Conservation (phyloP, 305 asterid genomes). For the Rubia balearica region DNA sequence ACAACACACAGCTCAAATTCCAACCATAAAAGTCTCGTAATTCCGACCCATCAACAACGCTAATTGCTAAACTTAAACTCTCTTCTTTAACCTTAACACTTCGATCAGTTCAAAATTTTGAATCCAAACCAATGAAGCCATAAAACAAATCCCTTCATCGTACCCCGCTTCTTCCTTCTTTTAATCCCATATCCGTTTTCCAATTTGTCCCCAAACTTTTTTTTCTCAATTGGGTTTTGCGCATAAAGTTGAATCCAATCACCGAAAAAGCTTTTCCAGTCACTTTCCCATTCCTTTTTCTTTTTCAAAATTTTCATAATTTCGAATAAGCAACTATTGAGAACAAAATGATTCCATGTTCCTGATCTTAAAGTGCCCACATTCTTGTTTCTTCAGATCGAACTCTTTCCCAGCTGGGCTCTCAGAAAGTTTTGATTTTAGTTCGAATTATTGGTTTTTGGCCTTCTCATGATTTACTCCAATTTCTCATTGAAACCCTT, state of each 20-base stretch:
- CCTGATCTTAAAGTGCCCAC: not conserved
- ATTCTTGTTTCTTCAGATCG: conserved; percentile 12
- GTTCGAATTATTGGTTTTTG: conserved; percentile 2
- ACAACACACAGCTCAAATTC: conserved; percentile 5
- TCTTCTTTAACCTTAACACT: not conserved
- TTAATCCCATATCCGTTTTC: not conserved
- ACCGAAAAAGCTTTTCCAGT: conserved; percentile 26
- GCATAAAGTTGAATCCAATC: conserved; percentile 20
- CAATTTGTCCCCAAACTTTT: conserved; percentile 8
- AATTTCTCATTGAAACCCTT: conserved; percentile 31
- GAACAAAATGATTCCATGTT: conserved; percentile 16
- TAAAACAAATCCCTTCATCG: not conserved
- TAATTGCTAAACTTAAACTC: not conserved
- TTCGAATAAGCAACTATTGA: not conserved
- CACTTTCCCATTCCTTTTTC: conserved; percentile 24
- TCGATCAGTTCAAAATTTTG: not conserved
- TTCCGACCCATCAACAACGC: not conserved
- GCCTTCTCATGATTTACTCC: conserved; percentile 39
- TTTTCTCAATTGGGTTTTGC: not conserved
- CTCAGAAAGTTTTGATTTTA: conserved; percentile 8
- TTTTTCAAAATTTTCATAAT: not conserved
- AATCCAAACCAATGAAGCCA: not conserved
- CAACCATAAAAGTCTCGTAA: not conserved
- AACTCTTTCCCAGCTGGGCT: conserved; percentile 9
- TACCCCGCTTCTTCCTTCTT: not conserved